A percentile compares a stretch with the other conserved stretches of the same genome.
Evolutionary conservation across 1,284 basidiomycete species (phyloP).

Genomic region (Butyriboletus regius): DNA sequence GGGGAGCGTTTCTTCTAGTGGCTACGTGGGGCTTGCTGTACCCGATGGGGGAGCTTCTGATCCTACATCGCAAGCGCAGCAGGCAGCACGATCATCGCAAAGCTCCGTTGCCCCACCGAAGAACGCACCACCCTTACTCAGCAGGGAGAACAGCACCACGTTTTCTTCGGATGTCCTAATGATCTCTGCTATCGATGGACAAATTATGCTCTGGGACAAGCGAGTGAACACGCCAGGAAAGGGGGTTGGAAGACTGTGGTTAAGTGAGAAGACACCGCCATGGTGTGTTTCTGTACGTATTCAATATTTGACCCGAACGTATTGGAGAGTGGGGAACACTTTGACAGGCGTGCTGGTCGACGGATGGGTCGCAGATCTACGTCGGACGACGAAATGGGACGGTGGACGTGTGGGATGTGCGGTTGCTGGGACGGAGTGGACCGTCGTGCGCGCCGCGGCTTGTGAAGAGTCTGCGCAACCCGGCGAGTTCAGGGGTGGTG

Average conservation of each 20-base stretch:
- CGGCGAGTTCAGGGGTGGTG: constrained; percentile 82
- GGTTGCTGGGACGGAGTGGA: constrained; percentile 58
- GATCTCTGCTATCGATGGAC: constrained; percentile 87
- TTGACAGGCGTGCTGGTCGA: constrained; percentile 84
- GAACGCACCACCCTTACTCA: constrained; percentile 65
- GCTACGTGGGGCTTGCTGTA: constrained; percentile 19
- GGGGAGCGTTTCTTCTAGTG: constrained; percentile 11
- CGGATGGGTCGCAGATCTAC: constrained; percentile 80
- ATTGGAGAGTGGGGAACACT: neutral
- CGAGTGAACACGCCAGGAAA: constrained; percentile 56
- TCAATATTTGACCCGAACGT: constrained; percentile 3
- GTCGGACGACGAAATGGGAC: constrained; percentile 87
- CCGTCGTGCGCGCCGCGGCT: constrained; percentile 60
- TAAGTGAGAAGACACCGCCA: constrained; percentile 85
- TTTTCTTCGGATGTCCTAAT: constrained; percentile 82
- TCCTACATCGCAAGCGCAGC: constrained; percentile 21
- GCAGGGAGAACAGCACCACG: constrained; percentile 50
- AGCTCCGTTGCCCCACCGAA: constrained; percentile 47
- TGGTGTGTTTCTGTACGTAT: constrained; percentile 83
- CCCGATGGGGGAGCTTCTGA: constrained; percentile 27
- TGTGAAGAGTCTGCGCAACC: constrained; percentile 77
- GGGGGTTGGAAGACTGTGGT: constrained; percentile 77
- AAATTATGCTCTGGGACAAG: constrained; percentile 86
- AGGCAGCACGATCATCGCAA: constrained; percentile 28
- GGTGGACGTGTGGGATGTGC: constrained; percentile 91